Evolutionary conservation across 192 early-diverging fungal genomes (phyloP), one percentile per base, ranked within the genome.

Genomic region (Coemansia sp.): DNA sequence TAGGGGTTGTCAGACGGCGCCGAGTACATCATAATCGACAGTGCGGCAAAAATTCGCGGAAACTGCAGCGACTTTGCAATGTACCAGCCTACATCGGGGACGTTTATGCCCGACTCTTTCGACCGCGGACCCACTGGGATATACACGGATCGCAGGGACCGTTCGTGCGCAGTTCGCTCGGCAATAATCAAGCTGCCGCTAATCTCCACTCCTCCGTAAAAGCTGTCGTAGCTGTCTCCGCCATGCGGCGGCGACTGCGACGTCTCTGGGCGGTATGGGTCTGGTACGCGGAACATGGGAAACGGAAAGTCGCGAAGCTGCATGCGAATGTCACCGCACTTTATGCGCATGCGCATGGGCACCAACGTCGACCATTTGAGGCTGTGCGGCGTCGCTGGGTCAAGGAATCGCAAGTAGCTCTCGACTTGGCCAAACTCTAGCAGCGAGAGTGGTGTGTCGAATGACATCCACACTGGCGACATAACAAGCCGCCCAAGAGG

Each of bases 241-340:
- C 29, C 24, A 18, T 61, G 40, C 12, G 18, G 22, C 12, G 11
- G 14, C 8, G 18, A 50, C 8, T 26, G 44, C 26, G 50, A 22
- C 1, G 70, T 56, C 36, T 68, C 70, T 32, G 58, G 62, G 18
- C 67, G 60, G 62, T 70, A 66, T 1, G 76, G 71, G 52, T 82
- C 76, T 0, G 82, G 82, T 24, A 83, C 78, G 14, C 69, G 54
- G 34, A 80, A 70, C 55, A 83, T 44, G 15, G 82, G 82, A 35
- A 83, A 77, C 12, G 82, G 82, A 32, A 77, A 81, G 52, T 83
- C 74, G 41, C 82, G 76, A 55, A 83, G 57, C 34, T 76, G 74
- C 74, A 76, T 70, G 12, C 62, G 56, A 12, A 76, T 67, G 12
- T 76, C 67, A 12, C 82, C 82, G 41, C 74, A 62, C 38, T 76